These are phyloP conservation scores for Elsinoe necatrix DNA, from an alignment of 2,329 filamentous ascomycete genomes.

Conservation along the genomic window DNA sequence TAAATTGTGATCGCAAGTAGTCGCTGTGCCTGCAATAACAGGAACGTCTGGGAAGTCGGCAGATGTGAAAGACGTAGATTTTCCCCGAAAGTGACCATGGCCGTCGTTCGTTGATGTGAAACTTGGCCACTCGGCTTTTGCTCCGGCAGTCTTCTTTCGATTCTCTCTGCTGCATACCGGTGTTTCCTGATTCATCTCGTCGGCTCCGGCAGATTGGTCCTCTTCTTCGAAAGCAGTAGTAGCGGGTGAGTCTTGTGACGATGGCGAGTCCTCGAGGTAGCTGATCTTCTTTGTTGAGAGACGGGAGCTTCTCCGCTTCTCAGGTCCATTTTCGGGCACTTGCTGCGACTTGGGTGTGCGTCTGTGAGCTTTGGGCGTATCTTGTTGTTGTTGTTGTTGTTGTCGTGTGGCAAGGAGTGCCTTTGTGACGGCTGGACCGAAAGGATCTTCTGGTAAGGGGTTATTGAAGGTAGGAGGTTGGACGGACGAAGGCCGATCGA, in stretches of 20 bases:
- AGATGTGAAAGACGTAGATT: slow-evolving; percentile 3
- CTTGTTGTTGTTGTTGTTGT: too few relatives aligned
- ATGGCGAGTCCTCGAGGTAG: neutral
- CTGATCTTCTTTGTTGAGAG: neutral
- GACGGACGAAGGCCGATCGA: too few relatives aligned
- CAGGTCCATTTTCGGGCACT: neutral
- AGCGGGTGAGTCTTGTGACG: neutral
- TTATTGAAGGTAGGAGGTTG: neutral
- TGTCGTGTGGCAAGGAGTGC: neutral
- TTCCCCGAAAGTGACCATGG: neutral
- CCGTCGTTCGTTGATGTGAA: neutral
- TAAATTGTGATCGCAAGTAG: neutral
- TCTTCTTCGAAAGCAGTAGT: neutral
- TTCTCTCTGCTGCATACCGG: neutral
- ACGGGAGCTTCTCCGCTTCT: neutral
- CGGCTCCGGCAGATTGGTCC: neutral
- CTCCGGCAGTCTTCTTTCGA: neutral
- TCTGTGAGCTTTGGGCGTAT: neutral
- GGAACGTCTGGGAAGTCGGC: neutral
- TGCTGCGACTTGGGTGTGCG: neutral
- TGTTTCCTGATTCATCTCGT: neutral
- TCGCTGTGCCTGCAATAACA: neutral
- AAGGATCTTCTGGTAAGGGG: neutral
- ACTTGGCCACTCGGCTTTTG: neutral
- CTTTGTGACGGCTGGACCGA: neutral